phyloP scores from a whole-genome alignment of 371 early-diverging fungal species.

The Nematocida ausubeli region DNA sequence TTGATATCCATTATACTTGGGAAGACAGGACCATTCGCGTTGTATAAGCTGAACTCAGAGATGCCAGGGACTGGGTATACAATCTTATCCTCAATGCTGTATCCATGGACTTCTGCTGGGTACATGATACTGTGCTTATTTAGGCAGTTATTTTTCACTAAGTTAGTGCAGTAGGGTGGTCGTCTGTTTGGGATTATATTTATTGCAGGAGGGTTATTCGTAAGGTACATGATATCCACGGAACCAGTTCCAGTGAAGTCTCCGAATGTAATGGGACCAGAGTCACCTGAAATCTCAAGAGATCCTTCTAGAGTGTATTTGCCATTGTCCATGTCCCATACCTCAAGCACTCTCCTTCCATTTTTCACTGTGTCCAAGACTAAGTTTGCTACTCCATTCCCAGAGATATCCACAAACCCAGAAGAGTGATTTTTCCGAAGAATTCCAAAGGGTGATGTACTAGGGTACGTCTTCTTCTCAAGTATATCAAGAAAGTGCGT shows the following conservation, averaged over 20 bases:
- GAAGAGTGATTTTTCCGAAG: slow-evolving; percentile 56
- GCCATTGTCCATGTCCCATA: slow-evolving; percentile 28
- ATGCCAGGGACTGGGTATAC: background rate
- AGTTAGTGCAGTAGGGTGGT: slow-evolving; percentile 24
- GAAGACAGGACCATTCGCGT: slow-evolving; percentile 20
- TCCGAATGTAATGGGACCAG: slow-evolving; percentile 61
- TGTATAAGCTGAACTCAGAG: slow-evolving; percentile 17
- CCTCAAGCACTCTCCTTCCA: slow-evolving; percentile 39
- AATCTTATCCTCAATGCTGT: background rate
- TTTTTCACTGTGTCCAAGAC: slow-evolving; percentile 41
- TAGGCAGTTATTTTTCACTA: background rate
- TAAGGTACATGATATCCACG: slow-evolving; percentile 54
- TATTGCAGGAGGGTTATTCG: slow-evolving; percentile 12
- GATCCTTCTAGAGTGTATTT: background rate
- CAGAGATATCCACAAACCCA: slow-evolving; percentile 61
- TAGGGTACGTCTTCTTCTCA: background rate
- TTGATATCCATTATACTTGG: slow-evolving; percentile 45
- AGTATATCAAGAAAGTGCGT: background rate
- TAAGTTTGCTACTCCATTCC: slow-evolving; percentile 56
- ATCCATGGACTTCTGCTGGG: background rate
- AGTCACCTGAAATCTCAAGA: slow-evolving; percentile 23
- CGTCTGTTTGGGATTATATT: slow-evolving; percentile 39
- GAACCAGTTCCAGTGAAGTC: slow-evolving; percentile 56
- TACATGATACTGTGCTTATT: slow-evolving; percentile 6
- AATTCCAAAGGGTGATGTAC: slow-evolving; percentile 30